Evolutionary conservation across 768 basidiomycete species (phyloP), one percentile per base, ranked within the genome.

Genomic region (Suillus placidus): DNA sequence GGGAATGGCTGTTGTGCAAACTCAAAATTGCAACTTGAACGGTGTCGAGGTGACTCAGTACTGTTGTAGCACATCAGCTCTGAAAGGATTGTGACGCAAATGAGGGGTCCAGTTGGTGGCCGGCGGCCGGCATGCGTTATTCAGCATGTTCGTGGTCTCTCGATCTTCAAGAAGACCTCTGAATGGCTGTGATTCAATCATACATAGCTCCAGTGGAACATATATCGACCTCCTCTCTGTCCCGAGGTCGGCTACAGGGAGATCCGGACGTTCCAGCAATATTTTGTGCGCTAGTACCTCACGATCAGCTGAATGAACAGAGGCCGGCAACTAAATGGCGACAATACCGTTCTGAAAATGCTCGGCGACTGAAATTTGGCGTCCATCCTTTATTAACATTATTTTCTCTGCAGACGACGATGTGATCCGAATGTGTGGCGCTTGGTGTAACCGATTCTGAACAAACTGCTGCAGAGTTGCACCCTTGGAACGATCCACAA

Each of bases 131-230:
- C 52, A 54, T 32, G 52, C 16, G 8, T 54, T 5, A 18, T 54
- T 54, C 30, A 54, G 30, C 92, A 94, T 93, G n/a, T 80, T 74
- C 0, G 85, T 78, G 0, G 90, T 91, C 70, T 90, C 87, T 6
- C 70, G 78, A n/a, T 85, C 85, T 61, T 76, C 81, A 1, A 93
- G 85, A 65, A 82, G 86, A 10, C 85, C 88, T 26, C 82, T 81
- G 79, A 85, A 91, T 0, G 87, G 79, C 67, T 85, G 85, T 8
- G 66, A 63, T 68, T 82, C 72, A 65, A 80, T 54, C 30, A 9
- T 18, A 32, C 52, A 52, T 18, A 54, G 30, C 52, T 54, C 52
- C 18, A 54, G 30, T 18, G 30, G 52, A 10, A 54, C 52, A 54
- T 32, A 32, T 2, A 32, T 18, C 9, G 30, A 5, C 18, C 30